Evolutionary conservation across 257 asterid genomes (phyloP).

Genomic region (Salvia splendens): DNA sequence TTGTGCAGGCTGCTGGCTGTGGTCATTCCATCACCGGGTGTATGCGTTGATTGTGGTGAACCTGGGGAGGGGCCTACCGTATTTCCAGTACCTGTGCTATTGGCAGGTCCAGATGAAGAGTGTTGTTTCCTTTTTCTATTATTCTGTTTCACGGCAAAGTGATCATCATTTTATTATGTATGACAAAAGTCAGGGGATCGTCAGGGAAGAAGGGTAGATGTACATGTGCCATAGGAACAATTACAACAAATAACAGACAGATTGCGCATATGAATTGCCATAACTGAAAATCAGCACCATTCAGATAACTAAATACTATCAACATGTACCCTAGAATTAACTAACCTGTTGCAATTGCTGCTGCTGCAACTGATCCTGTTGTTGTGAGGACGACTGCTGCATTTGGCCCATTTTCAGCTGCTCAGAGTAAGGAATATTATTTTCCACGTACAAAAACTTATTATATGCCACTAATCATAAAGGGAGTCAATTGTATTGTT

Average conservation of each 20-base stretch:
- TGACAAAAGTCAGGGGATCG: slow-evolving; percentile 13
- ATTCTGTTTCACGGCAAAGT: slow-evolving; percentile 51
- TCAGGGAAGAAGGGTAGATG: not conserved
- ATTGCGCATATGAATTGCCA: slow-evolving; percentile 4
- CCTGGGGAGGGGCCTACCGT: slow-evolving; percentile 77
- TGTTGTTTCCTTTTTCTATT: slow-evolving; percentile 88
- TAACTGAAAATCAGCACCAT: slow-evolving; percentile 2
- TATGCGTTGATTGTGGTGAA: slow-evolving; percentile 91
- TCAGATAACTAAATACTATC: slow-evolving; percentile 19
- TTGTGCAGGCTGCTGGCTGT: slow-evolving; percentile 82
- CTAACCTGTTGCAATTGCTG: slow-evolving; percentile 59
- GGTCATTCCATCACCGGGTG: slow-evolving; percentile 92
- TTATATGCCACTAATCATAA: no score
- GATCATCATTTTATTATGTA: slow-evolving; percentile 28
- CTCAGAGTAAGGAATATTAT: slow-evolving; percentile 25
- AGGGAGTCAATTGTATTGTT: no score
- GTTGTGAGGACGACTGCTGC: slow-evolving; percentile 58
- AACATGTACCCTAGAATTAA: slow-evolving; percentile 24
- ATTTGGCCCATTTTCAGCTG: slow-evolving; percentile 64
- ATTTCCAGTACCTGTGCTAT: slow-evolving; percentile 81
- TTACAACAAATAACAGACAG: not conserved
- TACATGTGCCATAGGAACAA: not conserved
- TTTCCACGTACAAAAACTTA: slow-evolving; percentile 14
- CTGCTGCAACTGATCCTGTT: slow-evolving; percentile 67
- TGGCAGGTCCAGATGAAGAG: slow-evolving; percentile 92